phyloP scores from a whole-genome alignment of 2,329 filamentous ascomycete species.

The Ustilaginoidea virens region DNA sequence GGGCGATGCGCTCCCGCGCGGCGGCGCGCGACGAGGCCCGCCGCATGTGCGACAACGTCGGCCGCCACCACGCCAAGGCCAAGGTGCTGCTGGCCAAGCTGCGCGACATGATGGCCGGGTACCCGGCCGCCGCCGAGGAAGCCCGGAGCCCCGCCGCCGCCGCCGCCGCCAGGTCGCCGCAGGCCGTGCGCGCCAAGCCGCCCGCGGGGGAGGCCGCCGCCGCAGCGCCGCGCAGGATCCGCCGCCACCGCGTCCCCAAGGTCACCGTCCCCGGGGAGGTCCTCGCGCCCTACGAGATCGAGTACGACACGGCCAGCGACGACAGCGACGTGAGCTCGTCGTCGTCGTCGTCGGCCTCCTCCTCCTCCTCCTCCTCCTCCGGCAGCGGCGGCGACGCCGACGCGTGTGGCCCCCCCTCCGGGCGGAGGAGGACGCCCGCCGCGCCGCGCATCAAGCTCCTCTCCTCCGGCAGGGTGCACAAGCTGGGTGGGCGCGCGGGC shows the following conservation, averaged over 20 bases:
- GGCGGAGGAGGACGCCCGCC: constrained; percentile 20
- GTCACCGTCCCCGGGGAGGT: constrained; percentile 54
- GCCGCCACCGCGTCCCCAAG: constrained; percentile 32
- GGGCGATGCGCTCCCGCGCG: constrained; percentile 38
- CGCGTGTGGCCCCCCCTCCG: constrained; percentile 19
- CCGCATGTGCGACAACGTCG: constrained; percentile 48
- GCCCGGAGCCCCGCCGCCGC: constrained; percentile 34
- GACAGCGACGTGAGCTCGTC: constrained; percentile 37
- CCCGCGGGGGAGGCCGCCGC: constrained; percentile 26
- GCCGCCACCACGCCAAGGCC: constrained; percentile 44
- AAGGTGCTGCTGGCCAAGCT: constrained; percentile 44
- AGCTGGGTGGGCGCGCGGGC: constrained; percentile 25
- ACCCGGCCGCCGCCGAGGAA: constrained; percentile 36
- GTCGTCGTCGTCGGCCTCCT: too few relatives aligned
- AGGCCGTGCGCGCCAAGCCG: constrained; percentile 33
- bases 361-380: too few relatives aligned
- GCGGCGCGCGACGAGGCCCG: constrained; percentile 46
- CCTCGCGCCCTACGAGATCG: constrained; percentile 47
- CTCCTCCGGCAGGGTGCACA: constrained; percentile 26
- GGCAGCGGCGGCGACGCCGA: constrained; percentile 34
- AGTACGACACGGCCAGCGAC: constrained; percentile 42
- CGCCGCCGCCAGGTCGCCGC: constrained; percentile 36
- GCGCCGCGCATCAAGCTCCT: constrained; percentile 35
- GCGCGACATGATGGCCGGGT: constrained; percentile 43
- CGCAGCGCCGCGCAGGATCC: constrained; percentile 32